Base-by-base conservation (phyloP, 2,329 filamentous ascomycete genomes). In the Trichophyton verrucosum region DNA sequence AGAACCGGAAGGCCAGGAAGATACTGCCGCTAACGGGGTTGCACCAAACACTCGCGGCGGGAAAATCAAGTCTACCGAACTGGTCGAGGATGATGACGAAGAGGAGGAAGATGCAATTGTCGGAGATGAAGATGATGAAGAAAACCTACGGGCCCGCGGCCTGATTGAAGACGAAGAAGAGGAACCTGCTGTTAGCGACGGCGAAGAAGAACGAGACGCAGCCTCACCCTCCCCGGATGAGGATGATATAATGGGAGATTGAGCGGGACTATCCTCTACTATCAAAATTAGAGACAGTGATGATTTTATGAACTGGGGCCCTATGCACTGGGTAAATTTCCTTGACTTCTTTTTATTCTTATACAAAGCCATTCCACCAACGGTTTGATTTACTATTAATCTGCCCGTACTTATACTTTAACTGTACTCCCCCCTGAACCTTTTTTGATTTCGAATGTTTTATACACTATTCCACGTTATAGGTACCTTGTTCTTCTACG, bases 221-320 rank as follows among this genome's bases (percentile, higher is more conserved):
- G 58, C 61, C 40, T 61, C 60, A 15, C 62, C 60, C 3, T 65
- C 66, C 11, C 68, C 70, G 57, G 69, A 72, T 55, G 72, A 38
- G 3, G 33, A 75, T 65, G 74, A 75, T 65, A 70, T 76, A 55
- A 76, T 77, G 73, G 73, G 74, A 47, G 74, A 76, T 65, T 77
- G 65, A 67, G 63, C 61, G 56, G 46, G 17, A 22, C 27, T n/a
- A n/a, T 17, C 40, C 40, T 11, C n/a, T 22, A 33, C 9, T 30
- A 42, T 40, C 55, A 20, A 56, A 40, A 57, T 11, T 57, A 42
- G 30, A 42, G 38, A 17, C 36, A 13, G 20, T 57, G 55, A 57
- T 40, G 55, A 57, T 24, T 57, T 62, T 63, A 53, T 24, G 49
- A 53, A 13, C 49, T 53, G 27, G 49, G 49, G 6, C 7, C 30